These are phyloP conservation scores for Ceratobasidium sp. DNA, from an alignment of 1,284 basidiomycete genomes.

Conservation along the genomic window DNA sequence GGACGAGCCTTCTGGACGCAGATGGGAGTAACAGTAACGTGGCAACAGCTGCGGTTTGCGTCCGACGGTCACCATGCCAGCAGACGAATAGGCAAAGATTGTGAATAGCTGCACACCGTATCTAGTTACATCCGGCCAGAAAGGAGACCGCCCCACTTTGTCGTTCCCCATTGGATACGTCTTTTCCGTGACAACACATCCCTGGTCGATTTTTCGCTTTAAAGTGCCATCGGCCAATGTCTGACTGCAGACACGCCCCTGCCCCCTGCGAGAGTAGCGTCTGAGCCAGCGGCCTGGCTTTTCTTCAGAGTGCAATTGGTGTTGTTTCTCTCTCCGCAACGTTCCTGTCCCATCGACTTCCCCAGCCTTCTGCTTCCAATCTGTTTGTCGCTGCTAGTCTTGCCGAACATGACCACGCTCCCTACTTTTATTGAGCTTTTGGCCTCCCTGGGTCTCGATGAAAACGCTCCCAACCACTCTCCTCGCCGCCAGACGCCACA, in stretches of 20 bases:
- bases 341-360: background rate
- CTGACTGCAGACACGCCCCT: slow-evolving; percentile 35
- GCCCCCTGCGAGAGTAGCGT: slow-evolving; percentile 40
- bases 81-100: slow-evolving; percentile 26
- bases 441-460: slow-evolving; percentile 44
- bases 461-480: slow-evolving; percentile 19
- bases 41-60: slow-evolving; percentile 41
- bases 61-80: slow-evolving; percentile 45
- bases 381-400: slow-evolving; percentile 39
- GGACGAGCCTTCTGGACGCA: background rate
- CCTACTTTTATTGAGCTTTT: slow-evolving; percentile 47
- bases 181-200: slow-evolving; percentile 46
- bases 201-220: slow-evolving; percentile 38
- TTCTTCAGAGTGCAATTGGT: slow-evolving; percentile 32
- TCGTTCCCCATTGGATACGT: slow-evolving; percentile 45
- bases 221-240: slow-evolving; percentile 39
- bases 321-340: slow-evolving; percentile 34
- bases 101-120: slow-evolving; percentile 19
- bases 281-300: slow-evolving; percentile 24
- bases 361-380: slow-evolving; percentile 28
- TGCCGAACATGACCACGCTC: slow-evolving; percentile 46
- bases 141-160: slow-evolving; percentile 46
- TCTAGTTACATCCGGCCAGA: slow-evolving; percentile 45
- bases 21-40: slow-evolving; percentile 37
- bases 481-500: slow-evolving; percentile 25